These are phyloP conservation scores for Sphagnum contortum DNA, from an alignment of 225 moss, liverwort and hornwort genomes.

Conservation along the genomic window DNA sequence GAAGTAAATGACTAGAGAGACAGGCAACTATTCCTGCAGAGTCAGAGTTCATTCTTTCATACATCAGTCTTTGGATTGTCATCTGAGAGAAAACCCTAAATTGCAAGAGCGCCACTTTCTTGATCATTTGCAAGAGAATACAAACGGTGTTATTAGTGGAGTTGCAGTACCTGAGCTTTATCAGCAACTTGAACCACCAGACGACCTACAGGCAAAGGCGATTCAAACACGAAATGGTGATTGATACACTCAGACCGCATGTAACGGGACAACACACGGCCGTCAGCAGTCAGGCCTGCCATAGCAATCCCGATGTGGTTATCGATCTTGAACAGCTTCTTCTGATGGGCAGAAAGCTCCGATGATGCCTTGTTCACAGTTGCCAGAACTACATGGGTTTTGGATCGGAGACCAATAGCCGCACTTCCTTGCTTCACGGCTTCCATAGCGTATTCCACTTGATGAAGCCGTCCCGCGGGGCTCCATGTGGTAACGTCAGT, in stretches of 20 bases:
- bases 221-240: slow-evolving; percentile 77
- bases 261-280: slow-evolving; percentile 71
- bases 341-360: slow-evolving; percentile 74
- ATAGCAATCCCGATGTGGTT: slow-evolving; percentile 88
- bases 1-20: too few relatives aligned
- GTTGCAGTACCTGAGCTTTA: slow-evolving; percentile 62
- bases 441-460: slow-evolving; percentile 98
- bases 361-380: slow-evolving; percentile 80
- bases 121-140: too few relatives aligned
- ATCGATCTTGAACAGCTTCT: slow-evolving; percentile 93
- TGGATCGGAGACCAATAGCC: slow-evolving; percentile 77
- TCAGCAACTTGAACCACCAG: slow-evolving; percentile 91
- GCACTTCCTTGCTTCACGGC: slow-evolving; percentile 98
- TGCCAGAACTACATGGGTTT: slow-evolving; percentile 79
- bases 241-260: slow-evolving; percentile 91
- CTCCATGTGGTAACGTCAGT: slow-evolving; percentile 99
- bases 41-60: too few relatives aligned
- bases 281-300: slow-evolving; percentile 88
- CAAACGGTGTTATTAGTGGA: too few relatives aligned
- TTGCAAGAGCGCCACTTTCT: too few relatives aligned
- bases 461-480: slow-evolving; percentile 89
- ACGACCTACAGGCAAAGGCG: slow-evolving; percentile 76
- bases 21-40: too few relatives aligned
- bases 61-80: too few relatives aligned
- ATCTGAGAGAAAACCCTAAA: too few relatives aligned